Base-by-base conservation (phyloP, 1,284 basidiomycete species). In the Moniliophthora roreri region DNA sequence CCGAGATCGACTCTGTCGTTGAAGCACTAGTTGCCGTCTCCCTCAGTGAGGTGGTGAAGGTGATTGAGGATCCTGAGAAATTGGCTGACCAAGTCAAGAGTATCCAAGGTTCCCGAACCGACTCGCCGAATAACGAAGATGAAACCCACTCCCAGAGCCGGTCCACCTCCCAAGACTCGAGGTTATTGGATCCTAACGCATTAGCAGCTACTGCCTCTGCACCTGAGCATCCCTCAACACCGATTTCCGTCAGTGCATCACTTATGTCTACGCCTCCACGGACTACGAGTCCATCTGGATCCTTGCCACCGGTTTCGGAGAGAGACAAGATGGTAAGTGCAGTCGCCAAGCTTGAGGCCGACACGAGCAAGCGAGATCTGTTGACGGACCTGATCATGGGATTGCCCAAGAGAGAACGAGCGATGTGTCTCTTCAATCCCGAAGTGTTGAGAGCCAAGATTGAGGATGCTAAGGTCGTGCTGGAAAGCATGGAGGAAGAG, bases 371-470 rank as follows among this genome's bases (percentile, higher is more conserved):
- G 51, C 80, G 84, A 41, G 67, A 63, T 4, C 84, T 90, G 57
- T 77, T 93, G 50, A 85, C 87, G 0, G 90, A 91, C 47, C 75
- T 95, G 50, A 72, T 95, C 34, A 89, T 93, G 81, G 85, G 84
- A 58, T 75, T 96, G 21, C 86, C 89, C 2, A 95, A 93, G 70
- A 84, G 90, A 59, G 93, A 96, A 60, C 83, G 92, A 2, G 92
- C 91, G 0, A 79, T 95, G 81, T 93, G 91, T 69, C 75, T 95
- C 39, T 95, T 95, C 78, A 95, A 93, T 61, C 76, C 78, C 8
- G 91, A 95, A 59, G 80, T 91, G 36, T 76, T 95, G 32, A 79
- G 84, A 50, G 76, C 75, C 20, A 95, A 95, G 70, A 76, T 95
- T 11, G 81, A 80, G 1, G 93, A 93, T 61, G 93, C 93, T 8